These are phyloP conservation scores for Russula lepida DNA, from an alignment of 768 basidiomycete genomes.

Conservation along the genomic window DNA sequence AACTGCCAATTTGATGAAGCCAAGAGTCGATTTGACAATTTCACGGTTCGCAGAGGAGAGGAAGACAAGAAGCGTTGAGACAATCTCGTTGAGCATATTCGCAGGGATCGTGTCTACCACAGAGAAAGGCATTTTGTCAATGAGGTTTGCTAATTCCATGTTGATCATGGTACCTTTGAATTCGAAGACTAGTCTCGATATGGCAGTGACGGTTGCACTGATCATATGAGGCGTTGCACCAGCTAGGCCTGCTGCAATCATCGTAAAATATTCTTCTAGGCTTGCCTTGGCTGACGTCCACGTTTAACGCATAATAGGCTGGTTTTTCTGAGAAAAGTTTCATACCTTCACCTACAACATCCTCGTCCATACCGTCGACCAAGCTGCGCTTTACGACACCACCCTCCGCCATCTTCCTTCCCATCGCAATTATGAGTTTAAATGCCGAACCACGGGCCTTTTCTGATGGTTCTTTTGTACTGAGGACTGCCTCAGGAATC, in stretches of 20 bases:
- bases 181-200: slow-evolving; percentile 91
- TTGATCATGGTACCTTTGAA: slow-evolving; percentile 63
- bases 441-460: slow-evolving; percentile 86
- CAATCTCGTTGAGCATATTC: slow-evolving; percentile 73
- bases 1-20: slow-evolving; percentile 88
- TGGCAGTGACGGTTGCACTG: slow-evolving; percentile 89
- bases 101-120: slow-evolving; percentile 54
- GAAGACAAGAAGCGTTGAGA: slow-evolving; percentile 84
- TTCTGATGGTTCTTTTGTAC: slow-evolving; percentile 95
- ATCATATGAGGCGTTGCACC: slow-evolving; percentile 97
- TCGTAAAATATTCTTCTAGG: slow-evolving; percentile 90
- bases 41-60: slow-evolving; percentile 91
- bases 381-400: slow-evolving; percentile 72
- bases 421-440: slow-evolving; percentile 86
- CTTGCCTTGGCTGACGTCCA: slow-evolving; percentile 48
- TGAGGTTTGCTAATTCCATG: neutral
- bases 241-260: slow-evolving; percentile 91
- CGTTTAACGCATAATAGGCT: neutral
- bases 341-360: slow-evolving; percentile 36
- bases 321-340: slow-evolving; percentile 18
- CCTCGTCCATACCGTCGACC: slow-evolving; percentile 80
- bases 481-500: slow-evolving; percentile 89
- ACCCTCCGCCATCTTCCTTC: slow-evolving; percentile 80
- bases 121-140: neutral
- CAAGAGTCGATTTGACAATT: slow-evolving; percentile 93